These are phyloP conservation scores for Ogataea corticis DNA, from an alignment of 805 yeast species.

Conservation along the genomic window DNA sequence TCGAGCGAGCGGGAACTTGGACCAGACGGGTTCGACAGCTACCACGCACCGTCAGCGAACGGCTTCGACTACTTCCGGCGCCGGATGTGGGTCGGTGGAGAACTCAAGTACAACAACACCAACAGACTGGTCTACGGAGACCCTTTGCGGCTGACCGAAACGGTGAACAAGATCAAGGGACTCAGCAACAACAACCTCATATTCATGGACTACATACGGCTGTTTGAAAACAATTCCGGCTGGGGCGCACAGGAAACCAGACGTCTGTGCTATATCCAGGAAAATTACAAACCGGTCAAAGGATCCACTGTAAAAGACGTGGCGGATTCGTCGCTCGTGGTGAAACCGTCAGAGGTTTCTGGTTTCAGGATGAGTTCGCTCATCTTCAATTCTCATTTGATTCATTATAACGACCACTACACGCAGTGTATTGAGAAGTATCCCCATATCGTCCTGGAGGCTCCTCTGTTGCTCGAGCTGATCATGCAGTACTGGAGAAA, in stretches of 20 bases:
- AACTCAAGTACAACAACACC: slow-evolving; percentile 40
- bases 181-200: slow-evolving; percentile 35
- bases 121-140: slow-evolving; percentile 39
- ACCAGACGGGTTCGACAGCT: slow-evolving; percentile 77
- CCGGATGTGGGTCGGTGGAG: slow-evolving; percentile 82
- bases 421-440: slow-evolving; percentile 56
- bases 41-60: slow-evolving; percentile 59
- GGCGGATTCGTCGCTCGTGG: slow-evolving; percentile 29
- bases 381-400: slow-evolving; percentile 79
- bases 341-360: slow-evolving; percentile 43
- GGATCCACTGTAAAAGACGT: neutral
- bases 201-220: slow-evolving; percentile 58
- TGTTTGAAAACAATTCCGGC: slow-evolving; percentile 34
- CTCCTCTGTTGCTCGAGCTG: slow-evolving; percentile 72
- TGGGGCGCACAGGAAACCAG: slow-evolving; percentile 52
- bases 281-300: slow-evolving; percentile 21
- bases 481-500: slow-evolving; percentile 47
- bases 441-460: slow-evolving; percentile 68
- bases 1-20: slow-evolving; percentile 49
- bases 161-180: slow-evolving; percentile 41
- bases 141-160: slow-evolving; percentile 52
- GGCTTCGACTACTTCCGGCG: slow-evolving; percentile 42
- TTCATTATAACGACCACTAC: slow-evolving; percentile 70
- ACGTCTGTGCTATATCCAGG: slow-evolving; percentile 60
- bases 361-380: slow-evolving; percentile 69